Conservation (phyloP, 306 rosid genomes). For the Erythrophleum fordii region DNA sequence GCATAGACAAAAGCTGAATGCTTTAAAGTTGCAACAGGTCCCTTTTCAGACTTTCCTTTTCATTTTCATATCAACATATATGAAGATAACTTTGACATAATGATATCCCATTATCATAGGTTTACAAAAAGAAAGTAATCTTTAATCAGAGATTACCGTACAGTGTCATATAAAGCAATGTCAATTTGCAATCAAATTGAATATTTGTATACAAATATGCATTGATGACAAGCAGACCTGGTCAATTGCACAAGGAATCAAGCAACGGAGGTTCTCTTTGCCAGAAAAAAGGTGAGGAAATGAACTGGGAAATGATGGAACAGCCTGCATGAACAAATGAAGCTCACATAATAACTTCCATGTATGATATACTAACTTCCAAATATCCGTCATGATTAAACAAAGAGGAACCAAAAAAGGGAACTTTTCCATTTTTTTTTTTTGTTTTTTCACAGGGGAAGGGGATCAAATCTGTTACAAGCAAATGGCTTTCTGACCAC, state of each 20-base stretch:
- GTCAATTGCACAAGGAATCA: slow-evolving; percentile 96
- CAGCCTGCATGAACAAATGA: slow-evolving; percentile 72
- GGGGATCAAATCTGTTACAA: not conserved
- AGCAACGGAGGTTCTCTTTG: slow-evolving; percentile 76
- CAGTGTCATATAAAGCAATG: not conserved
- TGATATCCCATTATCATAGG: slow-evolving; percentile 1
- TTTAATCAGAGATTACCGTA: slow-evolving; percentile 14
- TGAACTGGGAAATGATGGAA: slow-evolving; percentile 95
- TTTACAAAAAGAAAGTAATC: slow-evolving; percentile 27
- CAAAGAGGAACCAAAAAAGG: slow-evolving; percentile 20
- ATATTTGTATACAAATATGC: slow-evolving; percentile 11
- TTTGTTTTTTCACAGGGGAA: not conserved
- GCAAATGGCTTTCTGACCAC: not conserved
- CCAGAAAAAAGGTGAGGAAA: slow-evolving; percentile 93
- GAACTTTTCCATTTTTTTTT: slow-evolving; percentile 6
- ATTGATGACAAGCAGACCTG: slow-evolving; percentile 59
- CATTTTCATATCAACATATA: slow-evolving; percentile 5
- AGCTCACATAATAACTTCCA: slow-evolving; percentile 13
- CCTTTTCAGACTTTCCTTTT: not conserved
- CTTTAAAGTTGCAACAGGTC: not conserved
- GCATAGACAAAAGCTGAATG: slow-evolving; percentile 2
- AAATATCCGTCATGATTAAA: slow-evolving; percentile 27
- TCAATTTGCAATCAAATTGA: slow-evolving; percentile 14
- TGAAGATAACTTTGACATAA: slow-evolving; percentile 23
- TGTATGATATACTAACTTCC: not conserved